These are phyloP conservation scores for Mallotus japonicus DNA, from an alignment of 441 rosid species.

Conservation along the genomic window DNA sequence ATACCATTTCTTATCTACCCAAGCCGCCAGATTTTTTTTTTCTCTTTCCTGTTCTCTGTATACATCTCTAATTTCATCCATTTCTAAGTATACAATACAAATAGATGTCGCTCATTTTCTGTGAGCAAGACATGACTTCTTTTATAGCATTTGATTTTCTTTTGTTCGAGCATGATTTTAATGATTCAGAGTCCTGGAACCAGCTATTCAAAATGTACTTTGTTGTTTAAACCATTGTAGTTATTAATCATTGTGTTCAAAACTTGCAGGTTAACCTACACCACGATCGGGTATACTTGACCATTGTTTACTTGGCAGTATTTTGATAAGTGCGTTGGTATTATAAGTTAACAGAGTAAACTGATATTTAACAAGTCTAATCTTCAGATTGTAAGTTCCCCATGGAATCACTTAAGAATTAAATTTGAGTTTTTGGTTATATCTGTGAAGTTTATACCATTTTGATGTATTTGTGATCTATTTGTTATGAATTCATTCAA, in stretches of 20 bases:
- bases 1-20: neutral
- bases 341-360: conserved; percentile 20
- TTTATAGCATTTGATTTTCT: neutral
- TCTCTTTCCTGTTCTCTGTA: neutral
- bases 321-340: conserved; percentile 22
- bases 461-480: too few relatives aligned
- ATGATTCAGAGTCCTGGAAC: neutral
- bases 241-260: conserved; percentile 22
- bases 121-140: neutral
- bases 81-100: neutral
- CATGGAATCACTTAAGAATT: conserved; percentile 13
- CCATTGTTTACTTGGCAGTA: conserved; percentile 20
- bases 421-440: neutral
- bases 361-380: conserved; percentile 20
- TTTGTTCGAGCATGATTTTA: neutral
- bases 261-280: conserved; percentile 26
- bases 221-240: conserved; percentile 8
- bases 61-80: neutral
- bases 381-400: conserved; percentile 26
- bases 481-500: too few relatives aligned
- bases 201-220: neutral
- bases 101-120: neutral
- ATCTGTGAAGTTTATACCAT: neutral
- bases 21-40: neutral
- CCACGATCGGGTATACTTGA: conserved; percentile 23